Conservation (phyloP, 768 basidiomycete genomes). For the Lentinus tigrinus region DNA sequence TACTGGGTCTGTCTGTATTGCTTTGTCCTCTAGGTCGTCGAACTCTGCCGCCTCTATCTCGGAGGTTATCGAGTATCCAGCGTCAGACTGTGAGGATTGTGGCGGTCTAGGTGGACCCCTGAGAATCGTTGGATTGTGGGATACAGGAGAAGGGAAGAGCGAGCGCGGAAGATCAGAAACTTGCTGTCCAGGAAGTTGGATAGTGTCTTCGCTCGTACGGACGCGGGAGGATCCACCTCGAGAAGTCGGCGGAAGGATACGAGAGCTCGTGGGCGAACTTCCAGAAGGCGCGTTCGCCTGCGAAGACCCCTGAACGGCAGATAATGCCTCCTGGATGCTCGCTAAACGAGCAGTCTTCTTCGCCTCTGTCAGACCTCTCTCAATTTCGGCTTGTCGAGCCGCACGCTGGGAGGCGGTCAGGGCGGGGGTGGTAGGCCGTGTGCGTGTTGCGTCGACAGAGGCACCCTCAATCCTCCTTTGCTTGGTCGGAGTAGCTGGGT, state of each 20-base stretch:
- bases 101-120: neutral
- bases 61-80: constrained; percentile 3
- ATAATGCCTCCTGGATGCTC: constrained; percentile 12
- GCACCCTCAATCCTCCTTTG: constrained; percentile 1
- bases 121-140: constrained; percentile 6
- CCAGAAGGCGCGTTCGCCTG: neutral
- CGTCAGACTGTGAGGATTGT: constrained; percentile 1
- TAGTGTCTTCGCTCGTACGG: neutral
- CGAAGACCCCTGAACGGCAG: constrained; percentile 1
- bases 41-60: constrained; percentile 8
- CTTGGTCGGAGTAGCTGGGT: neutral
- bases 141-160: constrained; percentile 7
- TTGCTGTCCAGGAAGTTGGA: neutral
- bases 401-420: neutral
- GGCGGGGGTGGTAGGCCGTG: neutral
- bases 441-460: neutral
- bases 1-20: constrained; percentile 7
- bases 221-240: neutral
- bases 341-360: constrained; percentile 4
- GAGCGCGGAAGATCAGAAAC: constrained; percentile 7
- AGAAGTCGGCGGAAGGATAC: constrained; percentile 1
- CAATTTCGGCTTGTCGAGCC: neutral
- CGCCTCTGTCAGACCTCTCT: neutral
- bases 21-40: constrained; percentile 11
- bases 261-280: neutral